phyloP scores from a whole-genome alignment of 2,329 filamentous ascomycete genomes.

The Stylonectria norvegica region DNA sequence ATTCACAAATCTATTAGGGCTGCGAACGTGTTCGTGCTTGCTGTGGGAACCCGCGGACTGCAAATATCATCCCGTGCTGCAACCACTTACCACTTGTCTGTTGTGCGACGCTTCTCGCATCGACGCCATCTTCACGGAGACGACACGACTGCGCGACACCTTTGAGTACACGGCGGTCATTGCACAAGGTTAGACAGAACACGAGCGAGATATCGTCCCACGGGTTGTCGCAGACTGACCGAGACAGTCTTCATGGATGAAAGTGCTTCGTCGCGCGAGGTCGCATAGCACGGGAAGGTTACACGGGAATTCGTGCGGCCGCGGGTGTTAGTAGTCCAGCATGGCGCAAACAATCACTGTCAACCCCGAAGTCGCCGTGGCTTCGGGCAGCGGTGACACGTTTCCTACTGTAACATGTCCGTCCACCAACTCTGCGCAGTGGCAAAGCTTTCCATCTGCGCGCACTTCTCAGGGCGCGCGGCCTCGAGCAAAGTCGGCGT shows the following conservation, averaged over 20 bases:
- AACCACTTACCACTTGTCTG: neutral
- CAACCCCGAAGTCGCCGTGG: conserved; percentile 20
- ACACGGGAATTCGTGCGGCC: too few relatives aligned
- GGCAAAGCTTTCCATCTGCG: too few relatives aligned
- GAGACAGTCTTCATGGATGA: conserved; percentile 23
- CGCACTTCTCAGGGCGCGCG: too few relatives aligned
- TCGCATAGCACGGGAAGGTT: conserved; percentile 10
- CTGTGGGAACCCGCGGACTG: neutral
- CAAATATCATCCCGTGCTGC: neutral
- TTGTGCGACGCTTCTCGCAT: neutral
- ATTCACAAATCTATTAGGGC: too few relatives aligned
- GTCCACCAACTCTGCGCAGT: too few relatives aligned
- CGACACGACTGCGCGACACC: too few relatives aligned
- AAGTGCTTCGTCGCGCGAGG: conserved; percentile 21
- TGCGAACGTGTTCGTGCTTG: neutral
- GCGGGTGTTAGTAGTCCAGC: conserved; percentile 17
- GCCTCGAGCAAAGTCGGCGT: conserved; percentile 22
- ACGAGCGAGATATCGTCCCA: neutral
- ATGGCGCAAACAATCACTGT: conserved; percentile 23
- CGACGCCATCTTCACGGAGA: neutral
- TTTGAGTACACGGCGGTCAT: conserved; percentile 13
- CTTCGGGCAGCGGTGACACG: conserved; percentile 18
- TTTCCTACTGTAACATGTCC: neutral
- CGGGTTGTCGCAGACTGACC: conserved; percentile 11
- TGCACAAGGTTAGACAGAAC: conserved; percentile 14